phyloP scores from a whole-genome alignment of 2,329 filamentous ascomycete species.

The Cladosporium sphaerospermum region DNA sequence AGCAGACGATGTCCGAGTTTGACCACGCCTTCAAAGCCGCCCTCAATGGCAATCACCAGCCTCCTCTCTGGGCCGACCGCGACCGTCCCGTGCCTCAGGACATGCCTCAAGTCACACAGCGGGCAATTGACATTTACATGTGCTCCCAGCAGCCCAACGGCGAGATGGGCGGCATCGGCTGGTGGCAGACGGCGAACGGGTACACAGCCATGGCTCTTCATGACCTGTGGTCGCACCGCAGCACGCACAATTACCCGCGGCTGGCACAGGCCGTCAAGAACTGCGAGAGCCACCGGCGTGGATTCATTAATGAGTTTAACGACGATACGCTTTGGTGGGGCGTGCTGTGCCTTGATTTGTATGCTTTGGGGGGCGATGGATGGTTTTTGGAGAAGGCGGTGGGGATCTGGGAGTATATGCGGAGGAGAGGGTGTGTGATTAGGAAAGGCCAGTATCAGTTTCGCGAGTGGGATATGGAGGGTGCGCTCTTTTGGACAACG shows the following conservation, averaged over 20 bases:
- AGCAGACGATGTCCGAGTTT: constrained; percentile 7
- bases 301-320: constrained; percentile 26
- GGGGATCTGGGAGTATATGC: constrained; percentile 20
- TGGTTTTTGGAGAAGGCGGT: constrained; percentile 21
- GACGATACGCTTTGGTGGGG: constrained; percentile 27
- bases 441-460: constrained; percentile 16
- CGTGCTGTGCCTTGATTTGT: constrained; percentile 20
- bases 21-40: constrained; percentile 3
- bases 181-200: constrained; percentile 27
- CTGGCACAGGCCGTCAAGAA: constrained; percentile 15
- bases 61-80: constrained; percentile 10
- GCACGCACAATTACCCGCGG: constrained; percentile 16
- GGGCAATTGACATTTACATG: constrained; percentile 21
- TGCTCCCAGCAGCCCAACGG: constrained; percentile 19
- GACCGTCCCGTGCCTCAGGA: constrained; percentile 2
- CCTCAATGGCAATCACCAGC: constrained; percentile 3
- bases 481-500: constrained; percentile 20
- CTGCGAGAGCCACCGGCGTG: constrained; percentile 16
- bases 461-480: constrained; percentile 21
- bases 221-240: constrained; percentile 19
- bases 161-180: constrained; percentile 24
- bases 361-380: constrained; percentile 17
- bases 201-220: constrained; percentile 26
- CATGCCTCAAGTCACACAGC: constrained; percentile 17
- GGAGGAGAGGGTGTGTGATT: constrained; percentile 14